Base-by-base conservation (phyloP, 148 eudicot species). In the Rhododendron molle region DNA sequence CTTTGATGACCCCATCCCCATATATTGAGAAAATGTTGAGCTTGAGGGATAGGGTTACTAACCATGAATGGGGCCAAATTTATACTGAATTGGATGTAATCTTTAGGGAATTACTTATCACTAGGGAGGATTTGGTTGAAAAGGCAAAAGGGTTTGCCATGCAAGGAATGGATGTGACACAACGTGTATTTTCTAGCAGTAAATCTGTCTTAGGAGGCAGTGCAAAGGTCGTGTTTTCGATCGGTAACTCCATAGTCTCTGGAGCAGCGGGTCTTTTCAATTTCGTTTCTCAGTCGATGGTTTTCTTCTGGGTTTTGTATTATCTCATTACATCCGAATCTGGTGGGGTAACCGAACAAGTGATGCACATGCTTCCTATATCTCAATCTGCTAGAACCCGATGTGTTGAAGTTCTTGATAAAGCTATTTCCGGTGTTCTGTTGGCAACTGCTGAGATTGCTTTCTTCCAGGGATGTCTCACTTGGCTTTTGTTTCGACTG, bases 281-380 rank as follows among this genome's bases (percentile, higher is more conserved):
- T 85, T 95, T 96, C 40, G 78, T 96, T 43, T 96, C 99, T 1
- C 97, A 95, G 73, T 89, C 94, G 0, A 94, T 93, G 95, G 94
- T 96, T 18, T 96, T 96, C 90, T 91, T 95, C 78, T 96, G 96
- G 98, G 98, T 96, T 89, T 89, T 95, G 87, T 96, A 95, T 91
- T 95, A 93, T 88, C 94, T 96, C 15, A 95, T 96, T 73, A 96
- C 99, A 60, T 95, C 98, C 0, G 94, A 95, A 32, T 95, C 99
- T 20, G 99, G 98, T 65, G 99, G 99, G 28, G 99, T 94, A 15
- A 96, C 99, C 0, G 92, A 95, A 60, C 99, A 96, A 81, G 97
- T 89, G 16, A 94, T 95, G 90, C 84, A 84, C 82, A 87, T 96
- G 98, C 87, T 96, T 80, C 99, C 99, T n/a, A 74, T 95, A 18